phyloP scores from a whole-genome alignment of 257 asterid genomes.

The Solanum appendiculatum region DNA sequence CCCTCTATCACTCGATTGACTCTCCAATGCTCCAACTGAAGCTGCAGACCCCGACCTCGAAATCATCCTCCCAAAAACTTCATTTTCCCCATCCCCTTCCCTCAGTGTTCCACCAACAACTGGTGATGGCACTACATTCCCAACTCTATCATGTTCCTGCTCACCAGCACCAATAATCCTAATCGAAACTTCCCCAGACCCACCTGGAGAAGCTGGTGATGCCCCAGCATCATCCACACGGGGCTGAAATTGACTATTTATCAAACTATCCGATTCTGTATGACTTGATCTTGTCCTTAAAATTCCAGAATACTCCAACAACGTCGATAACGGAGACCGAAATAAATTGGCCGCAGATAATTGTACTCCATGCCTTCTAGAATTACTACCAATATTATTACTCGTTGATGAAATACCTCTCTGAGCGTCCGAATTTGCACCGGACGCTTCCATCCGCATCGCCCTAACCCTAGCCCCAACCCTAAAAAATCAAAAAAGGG shows the following conservation, averaged over 20 bases:
- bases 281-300: slow-evolving; percentile 32
- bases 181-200: slow-evolving; percentile 65
- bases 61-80: slow-evolving; percentile 27
- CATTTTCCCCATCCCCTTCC: slow-evolving; percentile 22
- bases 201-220: slow-evolving; percentile 13
- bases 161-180: slow-evolving; percentile 53
- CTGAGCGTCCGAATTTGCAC: slow-evolving; percentile 55
- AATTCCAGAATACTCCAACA: slow-evolving; percentile 64
- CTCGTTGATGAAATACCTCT: slow-evolving; percentile 25
- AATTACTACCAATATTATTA: slow-evolving; percentile 10
- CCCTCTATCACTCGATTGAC: slow-evolving; percentile 36
- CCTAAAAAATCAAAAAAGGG: slow-evolving; percentile 9
- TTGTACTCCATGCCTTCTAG: slow-evolving; percentile 45
- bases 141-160: slow-evolving; percentile 39
- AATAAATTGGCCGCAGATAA: slow-evolving; percentile 46
- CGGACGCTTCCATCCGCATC: slow-evolving; percentile 68
- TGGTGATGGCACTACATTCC: slow-evolving; percentile 18
- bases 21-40: slow-evolving; percentile 50
- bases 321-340: slow-evolving; percentile 59
- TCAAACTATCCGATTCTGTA: slow-evolving; percentile 29
- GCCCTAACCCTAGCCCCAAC: slow-evolving; percentile 51
- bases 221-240: slow-evolving; percentile 20
- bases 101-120: slow-evolving; percentile 18
- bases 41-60: slow-evolving; percentile 43
- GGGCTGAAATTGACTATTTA: slow-evolving; percentile 21